Evolutionary conservation across 768 basidiomycete species (phyloP).

Genomic region (Lactifluus piperatus): DNA sequence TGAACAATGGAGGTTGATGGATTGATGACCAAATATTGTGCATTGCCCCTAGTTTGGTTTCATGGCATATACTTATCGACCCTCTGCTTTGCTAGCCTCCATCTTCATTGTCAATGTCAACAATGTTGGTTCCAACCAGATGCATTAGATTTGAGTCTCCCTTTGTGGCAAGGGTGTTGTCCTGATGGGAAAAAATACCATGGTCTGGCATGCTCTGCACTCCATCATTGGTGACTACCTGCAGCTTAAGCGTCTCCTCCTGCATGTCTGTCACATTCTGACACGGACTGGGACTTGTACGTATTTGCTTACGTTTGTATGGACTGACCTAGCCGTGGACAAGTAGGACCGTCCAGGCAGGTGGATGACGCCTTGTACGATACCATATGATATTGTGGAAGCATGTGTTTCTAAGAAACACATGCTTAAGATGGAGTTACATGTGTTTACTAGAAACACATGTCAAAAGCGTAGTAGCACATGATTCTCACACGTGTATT

Average conservation of each 20-base stretch:
- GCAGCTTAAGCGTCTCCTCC: slow-evolving; percentile 93
- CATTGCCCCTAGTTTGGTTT: slow-evolving; percentile 27
- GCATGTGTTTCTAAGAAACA: no score
- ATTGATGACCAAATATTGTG: slow-evolving; percentile 65
- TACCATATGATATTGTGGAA: no score
- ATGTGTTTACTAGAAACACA: no score
- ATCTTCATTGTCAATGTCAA: slow-evolving; percentile 99
- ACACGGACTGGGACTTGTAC: no score
- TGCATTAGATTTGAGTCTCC: slow-evolving; percentile 93
- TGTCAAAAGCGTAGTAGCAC: no score
- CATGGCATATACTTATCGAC: neutral
- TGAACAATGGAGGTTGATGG: slow-evolving; percentile 37
- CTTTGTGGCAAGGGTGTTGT: slow-evolving; percentile 96
- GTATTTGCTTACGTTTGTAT: no score
- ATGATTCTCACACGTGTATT: no score
- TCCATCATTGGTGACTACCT: slow-evolving; percentile 84
- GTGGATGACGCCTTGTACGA: no score
- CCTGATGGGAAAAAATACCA: slow-evolving; percentile 99
- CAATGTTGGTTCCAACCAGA: slow-evolving; percentile 99
- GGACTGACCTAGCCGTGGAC: no score
- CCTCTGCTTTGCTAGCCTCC: slow-evolving; percentile 53
- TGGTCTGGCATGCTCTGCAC: slow-evolving; percentile 98
- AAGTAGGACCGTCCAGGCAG: no score
- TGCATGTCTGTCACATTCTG: slow-evolving; percentile 83
- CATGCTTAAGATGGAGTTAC: no score